Conservation (phyloP, 2,329 filamentous ascomycete species). For the Pseudogymnoascus sp. region DNA sequence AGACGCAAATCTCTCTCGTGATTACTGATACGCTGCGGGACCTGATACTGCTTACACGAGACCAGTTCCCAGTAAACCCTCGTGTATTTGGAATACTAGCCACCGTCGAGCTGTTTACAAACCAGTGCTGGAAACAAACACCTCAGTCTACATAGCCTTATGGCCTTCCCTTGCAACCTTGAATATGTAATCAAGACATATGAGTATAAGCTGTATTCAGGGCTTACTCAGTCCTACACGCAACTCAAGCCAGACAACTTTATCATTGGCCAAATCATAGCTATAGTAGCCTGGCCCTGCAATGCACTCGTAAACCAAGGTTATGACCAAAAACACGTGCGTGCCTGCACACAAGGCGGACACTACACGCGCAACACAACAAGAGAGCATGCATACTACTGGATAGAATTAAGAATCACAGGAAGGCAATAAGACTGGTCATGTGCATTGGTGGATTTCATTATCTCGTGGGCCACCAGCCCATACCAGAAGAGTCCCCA, state of each 20-base stretch:
- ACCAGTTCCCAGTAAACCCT: not conserved
- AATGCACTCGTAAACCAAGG: not conserved
- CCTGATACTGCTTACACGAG: not conserved
- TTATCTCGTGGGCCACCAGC: slow-evolving; percentile 16
- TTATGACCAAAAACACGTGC: not conserved
- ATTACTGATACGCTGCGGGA: not conserved
- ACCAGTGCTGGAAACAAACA: not conserved
- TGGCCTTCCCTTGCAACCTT: not conserved
- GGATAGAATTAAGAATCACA: not conserved
- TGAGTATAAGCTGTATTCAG: not conserved
- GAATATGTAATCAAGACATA: not conserved
- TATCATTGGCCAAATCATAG: not conserved
- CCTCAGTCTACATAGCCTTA: not conserved
- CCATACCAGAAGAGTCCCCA: slow-evolving; percentile 21
- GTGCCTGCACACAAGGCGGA: not conserved
- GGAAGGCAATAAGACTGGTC: not conserved
- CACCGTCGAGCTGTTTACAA: not conserved
- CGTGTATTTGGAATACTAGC: not conserved
- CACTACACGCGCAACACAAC: not conserved
- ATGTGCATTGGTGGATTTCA: slow-evolving; percentile 15
- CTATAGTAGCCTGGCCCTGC: not conserved
- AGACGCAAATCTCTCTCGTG: not conserved
- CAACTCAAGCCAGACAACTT: not conserved
- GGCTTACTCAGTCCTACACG: not conserved
- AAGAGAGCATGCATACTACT: not conserved